Conservation (phyloP, 2,329 filamentous ascomycete species). For the Paecilomyces formosus region DNA sequence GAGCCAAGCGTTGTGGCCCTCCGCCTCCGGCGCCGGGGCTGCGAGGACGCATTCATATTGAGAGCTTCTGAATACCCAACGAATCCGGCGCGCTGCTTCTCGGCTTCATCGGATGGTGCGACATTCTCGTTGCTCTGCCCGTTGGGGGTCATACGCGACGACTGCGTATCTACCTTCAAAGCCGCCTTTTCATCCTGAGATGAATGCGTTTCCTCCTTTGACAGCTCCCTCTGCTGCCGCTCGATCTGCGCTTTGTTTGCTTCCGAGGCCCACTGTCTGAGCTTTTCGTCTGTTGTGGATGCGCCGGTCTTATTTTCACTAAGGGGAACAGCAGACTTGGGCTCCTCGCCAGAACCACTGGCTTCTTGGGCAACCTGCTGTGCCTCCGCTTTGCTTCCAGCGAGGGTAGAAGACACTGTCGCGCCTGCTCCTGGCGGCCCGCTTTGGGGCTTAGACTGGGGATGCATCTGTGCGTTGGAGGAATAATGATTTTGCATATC, state of each 20-base stretch:
- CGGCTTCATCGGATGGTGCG: conserved; percentile 19
- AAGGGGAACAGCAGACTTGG: conserved; percentile 14
- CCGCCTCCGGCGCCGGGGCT: conserved; percentile 31
- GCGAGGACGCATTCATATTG: conserved; percentile 28
- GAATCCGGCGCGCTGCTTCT: conserved; percentile 22
- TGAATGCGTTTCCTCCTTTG: conserved; percentile 22
- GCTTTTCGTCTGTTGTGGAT: conserved; percentile 23
- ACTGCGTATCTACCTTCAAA: conserved; percentile 21
- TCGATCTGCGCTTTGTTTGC: conserved; percentile 24
- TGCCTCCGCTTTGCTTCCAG: conserved; percentile 16
- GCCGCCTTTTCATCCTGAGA: conserved; percentile 39
- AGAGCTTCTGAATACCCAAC: conserved; percentile 34
- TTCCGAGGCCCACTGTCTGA: conserved; percentile 26
- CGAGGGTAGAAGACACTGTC: conserved; percentile 10
- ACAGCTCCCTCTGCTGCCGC: conserved; percentile 21
- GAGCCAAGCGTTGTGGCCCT: conserved; percentile 40
- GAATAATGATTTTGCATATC: conserved; percentile 53
- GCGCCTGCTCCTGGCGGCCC: conserved; percentile 30
- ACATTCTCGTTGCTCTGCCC: conserved; percentile 17
- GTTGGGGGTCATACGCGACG: conserved; percentile 15
- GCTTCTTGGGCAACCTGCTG: conserved; percentile 19
- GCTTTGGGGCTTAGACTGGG: conserved; percentile 31
- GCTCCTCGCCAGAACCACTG: conserved; percentile 20
- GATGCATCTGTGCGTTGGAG: conserved; percentile 41
- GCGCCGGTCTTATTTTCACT: conserved; percentile 11